Evolutionary conservation across 305 asterid genomes (phyloP).

Genomic region (Fraxinus paxiana): DNA sequence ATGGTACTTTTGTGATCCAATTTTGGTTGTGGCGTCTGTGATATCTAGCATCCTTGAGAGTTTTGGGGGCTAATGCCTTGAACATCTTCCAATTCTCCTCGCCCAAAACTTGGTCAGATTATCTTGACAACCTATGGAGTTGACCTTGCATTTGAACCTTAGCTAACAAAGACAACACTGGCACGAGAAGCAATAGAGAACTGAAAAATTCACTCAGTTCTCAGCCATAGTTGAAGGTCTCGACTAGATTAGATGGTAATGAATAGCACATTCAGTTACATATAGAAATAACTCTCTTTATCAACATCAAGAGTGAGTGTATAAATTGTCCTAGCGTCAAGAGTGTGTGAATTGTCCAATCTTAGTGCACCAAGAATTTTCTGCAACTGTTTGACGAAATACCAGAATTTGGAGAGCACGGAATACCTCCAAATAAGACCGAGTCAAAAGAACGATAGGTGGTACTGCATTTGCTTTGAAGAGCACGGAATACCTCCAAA

Average conservation of each 20-base stretch:
- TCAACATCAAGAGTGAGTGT: too few relatives aligned
- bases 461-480: conserved; percentile 53
- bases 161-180: background rate
- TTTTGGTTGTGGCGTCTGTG: background rate
- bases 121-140: background rate
- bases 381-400: too few relatives aligned
- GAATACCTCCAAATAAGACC: too few relatives aligned
- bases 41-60: background rate
- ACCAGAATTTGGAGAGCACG: too few relatives aligned
- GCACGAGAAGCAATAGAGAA: background rate
- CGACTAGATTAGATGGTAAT: too few relatives aligned
- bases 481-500: conserved; percentile 79
- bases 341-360: background rate
- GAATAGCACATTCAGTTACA: too few relatives aligned
- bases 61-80: background rate
- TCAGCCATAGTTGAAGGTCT: too few relatives aligned
- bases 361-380: too few relatives aligned
- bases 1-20: background rate
- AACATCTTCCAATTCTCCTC: background rate
- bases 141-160: background rate
- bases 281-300: too few relatives aligned
- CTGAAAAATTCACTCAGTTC: too few relatives aligned
- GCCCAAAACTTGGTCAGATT: background rate
- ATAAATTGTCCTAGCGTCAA: too few relatives aligned
- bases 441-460: too few relatives aligned